Percentiles rank a stretch among this genome's conserved stretches.
Evolutionary conservation across 2,329 filamentous ascomycete species (phyloP).

Genomic region (Trichoderma aggressivum): DNA sequence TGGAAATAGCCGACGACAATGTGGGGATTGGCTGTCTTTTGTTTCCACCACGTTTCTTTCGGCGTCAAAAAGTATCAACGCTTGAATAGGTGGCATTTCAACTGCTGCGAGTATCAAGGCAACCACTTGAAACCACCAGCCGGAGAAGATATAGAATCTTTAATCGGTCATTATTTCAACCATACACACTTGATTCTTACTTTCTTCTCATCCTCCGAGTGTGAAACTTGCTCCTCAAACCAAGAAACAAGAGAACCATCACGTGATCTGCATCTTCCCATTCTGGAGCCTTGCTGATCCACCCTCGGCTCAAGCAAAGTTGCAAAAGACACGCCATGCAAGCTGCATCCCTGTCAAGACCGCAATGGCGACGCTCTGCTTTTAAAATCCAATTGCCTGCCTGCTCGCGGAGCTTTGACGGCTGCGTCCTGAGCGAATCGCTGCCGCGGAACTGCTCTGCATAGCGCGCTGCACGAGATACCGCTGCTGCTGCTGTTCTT

Average conservation of each 20-base stretch:
- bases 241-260: not conserved
- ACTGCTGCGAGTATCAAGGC: not conserved
- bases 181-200: not conserved
- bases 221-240: not conserved
- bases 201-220: not conserved
- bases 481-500: not conserved
- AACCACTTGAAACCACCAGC: not conserved
- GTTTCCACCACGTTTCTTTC: not conserved
- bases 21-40: not conserved
- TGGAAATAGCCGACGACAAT: not conserved
- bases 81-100: not conserved
- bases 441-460: not conserved
- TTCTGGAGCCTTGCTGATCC: not conserved
- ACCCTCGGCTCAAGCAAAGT: not conserved
- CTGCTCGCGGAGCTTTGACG: not conserved
- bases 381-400: not conserved
- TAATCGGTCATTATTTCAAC: not conserved
- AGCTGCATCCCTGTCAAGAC: conserved; percentile 10
- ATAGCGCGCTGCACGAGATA: not conserved
- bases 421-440: not conserved
- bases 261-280: not conserved
- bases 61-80: not conserved
- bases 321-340: conserved; percentile 11
- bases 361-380: not conserved
- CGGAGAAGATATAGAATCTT: not conserved